Conservation (phyloP, 495 filamentous ascomycete genomes). For the Penicillium ochrochloron region DNA sequence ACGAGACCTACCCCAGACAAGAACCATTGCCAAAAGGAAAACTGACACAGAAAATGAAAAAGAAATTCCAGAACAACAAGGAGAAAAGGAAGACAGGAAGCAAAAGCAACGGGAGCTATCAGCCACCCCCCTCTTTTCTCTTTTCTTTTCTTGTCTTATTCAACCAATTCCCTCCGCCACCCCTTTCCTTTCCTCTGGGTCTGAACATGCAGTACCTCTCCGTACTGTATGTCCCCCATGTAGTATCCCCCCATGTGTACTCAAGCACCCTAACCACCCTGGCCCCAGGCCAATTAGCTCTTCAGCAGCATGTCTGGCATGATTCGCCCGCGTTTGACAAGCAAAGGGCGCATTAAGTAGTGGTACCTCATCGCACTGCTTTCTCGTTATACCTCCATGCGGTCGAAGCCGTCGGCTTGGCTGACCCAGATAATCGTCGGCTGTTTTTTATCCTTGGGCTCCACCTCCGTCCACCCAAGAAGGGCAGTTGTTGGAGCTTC, state of each 20-base stretch:
- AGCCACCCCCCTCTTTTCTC: conserved; percentile 7
- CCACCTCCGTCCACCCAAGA: conserved; percentile 1
- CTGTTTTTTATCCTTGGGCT: neutral
- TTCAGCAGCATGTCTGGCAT: neutral
- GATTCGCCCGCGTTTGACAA: neutral
- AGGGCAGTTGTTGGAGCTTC: conserved; percentile 12
- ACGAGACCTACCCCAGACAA: conserved; percentile 9
- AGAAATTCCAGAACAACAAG: neutral
- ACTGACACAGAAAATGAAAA: neutral
- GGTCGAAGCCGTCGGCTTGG: conserved; percentile 8
- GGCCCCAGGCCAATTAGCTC: neutral
- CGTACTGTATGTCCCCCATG: no score
- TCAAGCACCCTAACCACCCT: neutral
- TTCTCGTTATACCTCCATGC: neutral
- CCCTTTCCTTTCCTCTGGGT: conserved; percentile 7
- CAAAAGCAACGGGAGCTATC: conserved; percentile 11
- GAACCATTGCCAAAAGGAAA: neutral
- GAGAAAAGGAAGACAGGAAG: conserved; percentile 4
- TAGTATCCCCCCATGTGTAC: neutral
- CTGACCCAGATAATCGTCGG: conserved; percentile 10
- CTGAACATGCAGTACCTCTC: conserved; percentile 1
- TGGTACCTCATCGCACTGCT: neutral
- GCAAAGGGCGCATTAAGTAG: neutral
- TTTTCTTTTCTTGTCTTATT: neutral
- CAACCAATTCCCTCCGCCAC: neutral